These are phyloP conservation scores for Aspergillus fijiensis DNA, from an alignment of 2,329 filamentous ascomycete species.

Conservation along the genomic window DNA sequence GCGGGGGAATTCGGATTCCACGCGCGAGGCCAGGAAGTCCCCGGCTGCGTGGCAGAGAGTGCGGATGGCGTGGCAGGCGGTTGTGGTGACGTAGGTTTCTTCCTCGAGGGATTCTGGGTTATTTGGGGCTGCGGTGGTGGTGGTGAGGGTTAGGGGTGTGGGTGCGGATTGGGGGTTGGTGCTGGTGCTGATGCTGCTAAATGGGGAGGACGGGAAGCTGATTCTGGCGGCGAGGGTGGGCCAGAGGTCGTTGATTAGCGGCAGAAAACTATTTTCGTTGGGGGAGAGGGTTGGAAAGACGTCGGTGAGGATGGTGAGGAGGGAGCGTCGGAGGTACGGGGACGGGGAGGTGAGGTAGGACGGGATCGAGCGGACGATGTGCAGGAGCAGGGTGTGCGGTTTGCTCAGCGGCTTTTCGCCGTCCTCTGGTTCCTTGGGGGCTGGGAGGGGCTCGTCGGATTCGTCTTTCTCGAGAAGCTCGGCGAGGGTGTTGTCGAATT, in stretches of 20 bases:
- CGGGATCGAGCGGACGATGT: constrained; percentile 80
- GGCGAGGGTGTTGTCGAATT: constrained; percentile 30
- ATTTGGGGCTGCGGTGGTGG: constrained; percentile 9
- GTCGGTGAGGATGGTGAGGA: constrained; percentile 73
- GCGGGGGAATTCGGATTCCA: constrained; percentile 65
- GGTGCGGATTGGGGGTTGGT: constrained; percentile 52
- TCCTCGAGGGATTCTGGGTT: constrained; percentile 32
- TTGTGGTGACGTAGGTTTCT: constrained; percentile 58
- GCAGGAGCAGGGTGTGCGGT: constrained; percentile 76
- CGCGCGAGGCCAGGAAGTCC: constrained; percentile 74
- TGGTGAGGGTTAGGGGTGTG: constrained; percentile 20
- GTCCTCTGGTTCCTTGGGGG: constrained; percentile 52
- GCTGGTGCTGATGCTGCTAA: constrained; percentile 25
- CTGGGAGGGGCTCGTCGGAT: constrained; percentile 35
- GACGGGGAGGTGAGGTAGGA: constrained; percentile 87
- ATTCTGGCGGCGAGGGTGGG: constrained; percentile 62
- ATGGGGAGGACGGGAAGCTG: constrained; percentile 42
- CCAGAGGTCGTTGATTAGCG: constrained; percentile 88
- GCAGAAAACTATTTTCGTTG: constrained; percentile 81
- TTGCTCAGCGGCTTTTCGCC: constrained; percentile 65
- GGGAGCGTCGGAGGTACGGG: constrained; percentile 70
- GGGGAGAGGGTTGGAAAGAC: constrained; percentile 69
- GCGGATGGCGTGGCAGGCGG: constrained; percentile 67
- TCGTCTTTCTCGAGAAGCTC: constrained; percentile 39
- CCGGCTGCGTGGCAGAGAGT: constrained; percentile 71